Evolutionary conservation across 352 stramenopile species (phyloP).

Genomic region (Thraustochytrium striatum): DNA sequence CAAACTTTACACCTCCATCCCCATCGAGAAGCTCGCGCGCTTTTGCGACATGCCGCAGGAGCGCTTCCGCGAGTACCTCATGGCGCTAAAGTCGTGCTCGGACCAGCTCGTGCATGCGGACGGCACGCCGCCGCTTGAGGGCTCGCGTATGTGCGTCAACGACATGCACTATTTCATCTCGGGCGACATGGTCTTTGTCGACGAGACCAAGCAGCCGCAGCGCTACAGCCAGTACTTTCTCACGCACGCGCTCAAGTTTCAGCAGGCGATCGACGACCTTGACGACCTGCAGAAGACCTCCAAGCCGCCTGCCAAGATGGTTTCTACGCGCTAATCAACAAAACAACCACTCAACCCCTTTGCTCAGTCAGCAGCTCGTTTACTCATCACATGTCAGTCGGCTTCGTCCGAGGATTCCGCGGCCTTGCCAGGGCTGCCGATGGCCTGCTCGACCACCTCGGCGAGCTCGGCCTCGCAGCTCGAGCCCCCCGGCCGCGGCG

Average conservation of each 20-base stretch:
- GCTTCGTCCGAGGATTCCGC: not conserved
- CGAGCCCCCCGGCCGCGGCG: no score
- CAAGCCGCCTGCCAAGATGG: not conserved
- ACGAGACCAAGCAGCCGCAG: conserved; percentile 45
- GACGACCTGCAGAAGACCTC: conserved; percentile 38
- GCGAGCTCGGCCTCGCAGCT: not conserved
- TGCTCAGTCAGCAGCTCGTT: not conserved
- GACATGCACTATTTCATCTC: conserved; percentile 51
- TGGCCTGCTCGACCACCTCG: not conserved
- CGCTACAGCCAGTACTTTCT: conserved; percentile 47
- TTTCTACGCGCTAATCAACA: conserved; percentile 3
- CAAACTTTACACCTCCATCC: conserved; percentile 93
- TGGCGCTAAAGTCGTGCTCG: conserved; percentile 39
- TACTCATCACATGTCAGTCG: not conserved
- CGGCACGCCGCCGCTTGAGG: conserved; percentile 23
- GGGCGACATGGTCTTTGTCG: conserved; percentile 51
- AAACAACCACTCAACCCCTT: not conserved
- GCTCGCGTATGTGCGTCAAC: conserved; percentile 29
- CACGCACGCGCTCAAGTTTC: conserved; percentile 44
- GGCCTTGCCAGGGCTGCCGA: not conserved
- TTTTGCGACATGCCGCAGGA: conserved; percentile 70
- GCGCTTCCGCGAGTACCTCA: conserved; percentile 41
- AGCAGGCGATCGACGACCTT: conserved; percentile 45
- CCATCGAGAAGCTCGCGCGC: conserved; percentile 82
- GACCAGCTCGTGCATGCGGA: conserved; percentile 48